These are phyloP conservation scores for Aspergillus sp. DNA, from an alignment of 2,329 filamentous ascomycete genomes.

Conservation along the genomic window DNA sequence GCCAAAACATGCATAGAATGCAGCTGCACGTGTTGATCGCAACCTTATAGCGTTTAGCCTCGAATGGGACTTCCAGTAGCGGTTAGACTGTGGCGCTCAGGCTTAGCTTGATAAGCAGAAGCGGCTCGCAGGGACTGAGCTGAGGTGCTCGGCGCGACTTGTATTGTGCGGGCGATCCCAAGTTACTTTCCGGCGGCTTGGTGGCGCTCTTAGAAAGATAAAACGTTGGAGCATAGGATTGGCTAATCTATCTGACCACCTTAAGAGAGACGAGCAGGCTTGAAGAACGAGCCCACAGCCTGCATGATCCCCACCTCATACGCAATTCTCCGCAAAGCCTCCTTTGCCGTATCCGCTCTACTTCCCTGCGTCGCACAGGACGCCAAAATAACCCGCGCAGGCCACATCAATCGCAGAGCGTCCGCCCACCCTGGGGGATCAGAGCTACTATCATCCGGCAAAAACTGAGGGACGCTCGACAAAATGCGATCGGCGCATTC, in stretches of 20 bases:
- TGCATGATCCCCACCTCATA: background rate
- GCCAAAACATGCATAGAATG: background rate
- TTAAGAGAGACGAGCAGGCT: background rate
- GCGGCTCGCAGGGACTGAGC: background rate
- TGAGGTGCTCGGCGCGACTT: too few relatives aligned
- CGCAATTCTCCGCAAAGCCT: background rate
- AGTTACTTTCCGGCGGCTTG: too few relatives aligned
- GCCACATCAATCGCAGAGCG: background rate
- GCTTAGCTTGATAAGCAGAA: background rate
- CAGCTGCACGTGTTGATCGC: too few relatives aligned
- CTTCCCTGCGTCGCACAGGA: background rate
- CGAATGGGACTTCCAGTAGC: too few relatives aligned
- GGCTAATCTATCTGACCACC: too few relatives aligned
- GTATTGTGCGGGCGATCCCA: too few relatives aligned
- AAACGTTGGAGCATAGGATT: too few relatives aligned
- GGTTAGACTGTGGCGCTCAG: too few relatives aligned
- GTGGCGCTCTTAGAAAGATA: too few relatives aligned
- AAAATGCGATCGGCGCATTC: background rate
- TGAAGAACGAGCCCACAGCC: background rate
- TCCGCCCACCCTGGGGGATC: background rate
- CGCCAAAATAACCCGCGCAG: background rate
- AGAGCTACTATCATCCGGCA: background rate
- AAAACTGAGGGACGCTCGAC: background rate
- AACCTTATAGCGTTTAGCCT: too few relatives aligned
- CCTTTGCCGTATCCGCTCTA: background rate